Conservation (phyloP, 2,329 filamentous ascomycete species). For the Diaporthe humulicola region DNA sequence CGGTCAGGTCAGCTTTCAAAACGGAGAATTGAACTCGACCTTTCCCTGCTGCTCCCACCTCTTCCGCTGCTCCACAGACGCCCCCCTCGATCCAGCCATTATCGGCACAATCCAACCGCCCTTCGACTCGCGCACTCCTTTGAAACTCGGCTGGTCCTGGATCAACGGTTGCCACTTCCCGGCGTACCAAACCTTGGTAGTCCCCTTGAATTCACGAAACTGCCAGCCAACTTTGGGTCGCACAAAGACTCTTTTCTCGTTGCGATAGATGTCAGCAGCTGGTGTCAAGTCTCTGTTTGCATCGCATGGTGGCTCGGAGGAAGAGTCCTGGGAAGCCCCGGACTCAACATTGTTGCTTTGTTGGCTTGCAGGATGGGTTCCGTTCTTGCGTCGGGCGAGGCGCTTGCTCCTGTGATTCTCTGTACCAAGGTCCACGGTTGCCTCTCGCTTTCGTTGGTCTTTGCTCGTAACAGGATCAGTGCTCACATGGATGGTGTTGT, state of each 20-base stretch:
- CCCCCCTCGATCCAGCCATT: not conserved
- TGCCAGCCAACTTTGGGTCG: not conserved
- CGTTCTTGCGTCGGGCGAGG: not conserved
- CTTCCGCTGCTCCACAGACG: not conserved
- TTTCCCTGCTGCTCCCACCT: not conserved
- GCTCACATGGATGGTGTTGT: too few species aligned
- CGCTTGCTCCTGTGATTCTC: not conserved
- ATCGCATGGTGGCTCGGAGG: not conserved
- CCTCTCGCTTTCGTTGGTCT: not conserved
- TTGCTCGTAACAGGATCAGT: not conserved
- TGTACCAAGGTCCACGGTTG: not conserved
- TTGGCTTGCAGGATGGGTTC: not conserved
- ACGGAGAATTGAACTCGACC: not conserved
- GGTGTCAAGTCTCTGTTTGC: not conserved
- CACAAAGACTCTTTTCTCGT: not conserved
- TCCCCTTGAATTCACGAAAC: not conserved
- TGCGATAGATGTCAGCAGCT: not conserved
- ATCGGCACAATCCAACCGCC: not conserved
- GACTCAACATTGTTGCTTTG: not conserved
- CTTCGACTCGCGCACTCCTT: not conserved
- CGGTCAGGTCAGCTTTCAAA: not conserved
- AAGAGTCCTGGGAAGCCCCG: not conserved
- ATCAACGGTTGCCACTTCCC: not conserved
- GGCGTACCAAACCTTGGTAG: not conserved
- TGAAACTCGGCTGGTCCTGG: not conserved